Percentiles rank a stretch among this genome's conserved stretches.
These are phyloP conservation scores for Skeletonema menzelii DNA, from an alignment of 108 stramenopile species.

Conservation along the genomic window DNA sequence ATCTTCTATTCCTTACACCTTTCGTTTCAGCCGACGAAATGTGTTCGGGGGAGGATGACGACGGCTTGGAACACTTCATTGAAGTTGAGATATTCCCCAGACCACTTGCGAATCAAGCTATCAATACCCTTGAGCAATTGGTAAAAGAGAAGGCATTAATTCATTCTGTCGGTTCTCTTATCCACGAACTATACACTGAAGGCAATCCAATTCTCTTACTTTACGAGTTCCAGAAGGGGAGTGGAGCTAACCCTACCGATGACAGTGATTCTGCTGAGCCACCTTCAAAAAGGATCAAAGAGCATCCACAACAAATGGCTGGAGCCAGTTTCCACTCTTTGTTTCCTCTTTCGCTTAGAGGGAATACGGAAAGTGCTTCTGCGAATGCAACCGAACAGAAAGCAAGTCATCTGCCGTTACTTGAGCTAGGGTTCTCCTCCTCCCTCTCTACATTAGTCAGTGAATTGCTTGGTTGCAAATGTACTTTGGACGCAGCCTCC, in stretches of 20 bases:
- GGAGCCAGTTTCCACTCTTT: background rate
- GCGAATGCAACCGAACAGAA: background rate
- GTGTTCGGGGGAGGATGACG: background rate
- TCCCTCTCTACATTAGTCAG: background rate
- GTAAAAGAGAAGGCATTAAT: constrained; percentile 2
- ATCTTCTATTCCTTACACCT: background rate
- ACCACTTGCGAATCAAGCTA: constrained; percentile 9
- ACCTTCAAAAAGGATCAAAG: background rate
- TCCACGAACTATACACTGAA: constrained; percentile 9
- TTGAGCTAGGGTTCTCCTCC: constrained; percentile 4
- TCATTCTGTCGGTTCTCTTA: constrained; percentile 15
- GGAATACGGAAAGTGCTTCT: background rate
- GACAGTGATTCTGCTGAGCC: background rate
- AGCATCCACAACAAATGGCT: background rate
- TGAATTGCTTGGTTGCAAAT: background rate
- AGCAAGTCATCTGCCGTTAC: background rate
- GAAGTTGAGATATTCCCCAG: background rate
- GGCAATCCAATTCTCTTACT: constrained; percentile 1
- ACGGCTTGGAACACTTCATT: background rate
- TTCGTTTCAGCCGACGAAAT: background rate
- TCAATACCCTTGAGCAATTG: background rate
- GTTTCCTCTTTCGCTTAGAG: background rate
- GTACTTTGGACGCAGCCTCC: background rate
- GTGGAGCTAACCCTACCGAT: background rate
- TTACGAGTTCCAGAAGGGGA: constrained; percentile 13